Percentiles rank a stretch among this genome's conserved stretches.
Evolutionary conservation across 1,284 basidiomycete genomes (phyloP).

Genomic region (Melampsora americana): DNA sequence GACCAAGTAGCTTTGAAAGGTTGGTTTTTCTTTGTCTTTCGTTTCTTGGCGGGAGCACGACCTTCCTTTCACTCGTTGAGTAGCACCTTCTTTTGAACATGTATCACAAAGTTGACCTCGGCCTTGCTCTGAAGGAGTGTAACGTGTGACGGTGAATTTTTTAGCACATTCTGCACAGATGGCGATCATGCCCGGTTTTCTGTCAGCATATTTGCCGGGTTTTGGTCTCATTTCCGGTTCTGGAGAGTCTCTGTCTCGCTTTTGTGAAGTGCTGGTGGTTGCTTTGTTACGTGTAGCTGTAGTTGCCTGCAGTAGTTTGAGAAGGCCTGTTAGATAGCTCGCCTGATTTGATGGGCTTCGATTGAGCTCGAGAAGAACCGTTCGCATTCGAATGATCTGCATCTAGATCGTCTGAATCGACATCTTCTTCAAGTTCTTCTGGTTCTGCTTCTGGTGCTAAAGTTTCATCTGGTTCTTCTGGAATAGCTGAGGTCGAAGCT

Average conservation of each 20-base stretch:
- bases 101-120: constrained; percentile 73
- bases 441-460: constrained; percentile 46
- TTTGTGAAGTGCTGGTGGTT: not conserved
- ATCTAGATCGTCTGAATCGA: constrained; percentile 28
- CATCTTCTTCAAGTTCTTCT: constrained; percentile 38
- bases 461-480: constrained; percentile 47
- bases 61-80: constrained; percentile 60
- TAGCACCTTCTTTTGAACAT: constrained; percentile 71
- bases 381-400: constrained; percentile 4
- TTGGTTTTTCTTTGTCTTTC: constrained; percentile 64
- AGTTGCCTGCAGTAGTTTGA: not conserved
- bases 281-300: constrained; percentile 7
- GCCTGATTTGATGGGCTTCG: not conserved
- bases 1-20: constrained; percentile 53
- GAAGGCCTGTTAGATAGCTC: not conserved
- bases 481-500: constrained; percentile 56
- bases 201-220: constrained; percentile 53
- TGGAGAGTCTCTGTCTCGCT: no score
- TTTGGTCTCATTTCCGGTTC: constrained; percentile 15
- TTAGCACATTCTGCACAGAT: constrained; percentile 76
- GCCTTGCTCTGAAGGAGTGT: constrained; percentile 69
- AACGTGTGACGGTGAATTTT: constrained; percentile 73
- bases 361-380: not conserved
- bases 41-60: constrained; percentile 68
- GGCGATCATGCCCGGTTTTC: constrained; percentile 74